Evolutionary conservation across 2,329 filamentous ascomycete genomes (phyloP).

Genomic region (Rhynchosporium graminicola): DNA sequence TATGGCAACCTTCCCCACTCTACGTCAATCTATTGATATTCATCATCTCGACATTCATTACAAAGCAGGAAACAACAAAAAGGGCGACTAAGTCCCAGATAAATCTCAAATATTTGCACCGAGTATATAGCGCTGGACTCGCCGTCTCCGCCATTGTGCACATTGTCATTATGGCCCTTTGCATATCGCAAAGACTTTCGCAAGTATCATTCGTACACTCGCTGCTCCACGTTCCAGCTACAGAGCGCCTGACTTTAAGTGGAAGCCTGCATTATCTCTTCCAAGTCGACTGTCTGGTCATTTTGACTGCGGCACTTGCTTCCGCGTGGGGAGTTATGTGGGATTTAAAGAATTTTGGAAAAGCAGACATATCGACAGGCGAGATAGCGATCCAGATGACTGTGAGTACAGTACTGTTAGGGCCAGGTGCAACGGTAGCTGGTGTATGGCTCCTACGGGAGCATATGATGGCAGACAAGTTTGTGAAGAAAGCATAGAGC

Average conservation of each 20-base stretch:
- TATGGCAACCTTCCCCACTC: not conserved
- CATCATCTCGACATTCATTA: not conserved
- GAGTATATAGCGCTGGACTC: not conserved
- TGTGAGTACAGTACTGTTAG: not conserved
- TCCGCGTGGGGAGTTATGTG: conserved; percentile 6
- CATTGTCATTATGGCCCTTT: conserved; percentile 5
- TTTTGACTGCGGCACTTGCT: conserved; percentile 4
- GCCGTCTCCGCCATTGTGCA: not conserved
- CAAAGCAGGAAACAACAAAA: not conserved
- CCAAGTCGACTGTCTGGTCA: conserved; percentile 1
- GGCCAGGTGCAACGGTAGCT: not conserved
- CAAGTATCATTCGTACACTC: not conserved
- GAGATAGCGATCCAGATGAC: conserved; percentile 7
- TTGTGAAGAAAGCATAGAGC: not conserved
- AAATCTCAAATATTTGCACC: conserved; percentile 2
- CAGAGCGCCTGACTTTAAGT: not conserved
- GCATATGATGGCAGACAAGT: conserved; percentile 4
- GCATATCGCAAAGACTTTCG: not conserved
- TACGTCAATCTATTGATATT: not conserved
- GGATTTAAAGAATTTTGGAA: conserved; percentile 9
- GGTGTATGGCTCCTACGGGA: conserved; percentile 7
- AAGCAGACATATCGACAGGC: not conserved
- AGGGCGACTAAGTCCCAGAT: not conserved
- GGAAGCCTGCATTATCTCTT: conserved; percentile 4
- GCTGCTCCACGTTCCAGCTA: not conserved